A percentile compares a stretch with the other conserved stretches of the same genome.
phyloP scores from a whole-genome alignment of 805 yeast species.

The Candida boidinii region DNA sequence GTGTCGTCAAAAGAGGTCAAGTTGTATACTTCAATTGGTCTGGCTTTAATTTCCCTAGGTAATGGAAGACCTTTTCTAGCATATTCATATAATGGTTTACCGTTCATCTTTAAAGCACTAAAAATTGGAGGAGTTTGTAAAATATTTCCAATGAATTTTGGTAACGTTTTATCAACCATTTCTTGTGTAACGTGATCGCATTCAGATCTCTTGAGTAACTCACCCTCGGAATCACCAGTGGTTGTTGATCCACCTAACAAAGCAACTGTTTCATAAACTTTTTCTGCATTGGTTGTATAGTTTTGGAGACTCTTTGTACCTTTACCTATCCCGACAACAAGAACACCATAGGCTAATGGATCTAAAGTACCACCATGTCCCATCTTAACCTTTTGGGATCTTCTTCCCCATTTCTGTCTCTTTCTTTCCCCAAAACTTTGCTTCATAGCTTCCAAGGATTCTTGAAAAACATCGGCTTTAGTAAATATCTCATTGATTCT shows the following conservation, averaged over 20 bases:
- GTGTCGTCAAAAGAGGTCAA: conserved; percentile 47
- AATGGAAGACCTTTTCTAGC: conserved; percentile 83
- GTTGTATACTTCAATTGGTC: conserved; percentile 56
- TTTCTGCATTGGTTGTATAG: conserved; percentile 66
- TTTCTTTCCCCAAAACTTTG: conserved; percentile 33
- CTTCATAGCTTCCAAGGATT: conserved; percentile 41
- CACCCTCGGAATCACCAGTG: conserved; percentile 91
- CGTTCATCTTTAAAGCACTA: conserved; percentile 91
- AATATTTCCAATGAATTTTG: conserved; percentile 70
- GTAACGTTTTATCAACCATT: conserved; percentile 37
- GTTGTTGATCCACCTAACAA: conserved; percentile 86
- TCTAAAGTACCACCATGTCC: conserved; percentile 99
- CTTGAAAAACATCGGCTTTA: conserved; percentile 46
- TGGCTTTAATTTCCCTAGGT: conserved; percentile 72
- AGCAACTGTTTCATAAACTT: conserved; percentile 78
- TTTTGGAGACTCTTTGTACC: conserved; percentile 80
- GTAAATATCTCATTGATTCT: conserved; percentile 59
- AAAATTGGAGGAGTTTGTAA: conserved; percentile 92
- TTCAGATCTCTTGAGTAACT: conserved; percentile 51
- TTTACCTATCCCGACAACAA: conserved; percentile 83
- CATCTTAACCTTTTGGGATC: conserved; percentile 63
- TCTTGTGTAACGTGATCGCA: conserved; percentile 50
- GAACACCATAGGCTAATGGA: conserved; percentile 91
- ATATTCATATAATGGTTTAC: conserved; percentile 88
- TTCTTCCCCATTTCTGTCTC: conserved; percentile 42